Base-by-base conservation (phyloP, 164 flowering plant genomes). In the Cinnamomum chago region DNA sequence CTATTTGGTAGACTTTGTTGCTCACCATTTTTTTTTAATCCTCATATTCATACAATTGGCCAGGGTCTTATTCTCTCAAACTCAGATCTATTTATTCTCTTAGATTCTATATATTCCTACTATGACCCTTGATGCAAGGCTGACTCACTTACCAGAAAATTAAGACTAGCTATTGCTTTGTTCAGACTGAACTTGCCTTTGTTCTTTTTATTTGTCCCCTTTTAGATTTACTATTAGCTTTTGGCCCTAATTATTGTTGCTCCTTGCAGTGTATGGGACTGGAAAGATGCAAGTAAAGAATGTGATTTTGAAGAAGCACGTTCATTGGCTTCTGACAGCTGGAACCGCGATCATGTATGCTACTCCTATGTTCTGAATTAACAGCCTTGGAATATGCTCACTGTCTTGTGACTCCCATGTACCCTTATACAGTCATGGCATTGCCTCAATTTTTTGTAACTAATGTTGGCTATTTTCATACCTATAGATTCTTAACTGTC, bases 291-390 rank as follows among this genome's bases (percentile, higher is more conserved):
- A 65, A 80, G 68, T 47, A 77, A 76, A 75, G 90, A 83, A 79
- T 90, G 80, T 51, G 88, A 81, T 76, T 90, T 96, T 33, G 79
- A 84, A 76, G 89, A 92, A 73, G 95, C 98, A 77, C 96, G 98
- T 18, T 58, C 87, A 52, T 80, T 88, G 67, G 95, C 96, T 52
- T 93, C 99, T 70, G 79, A 89, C 5, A 86, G 88, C 81, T 93
- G 99, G 98, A 79, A 77, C 10, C 65, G 83, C 50, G 95, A 82
- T 78, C 87, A 86, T 75, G 98, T 93, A 83, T 71, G 89, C 71
- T 24, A 35, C 23, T 64, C 22, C 33, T 5, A 35, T 11, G 33
- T 47, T 33, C n/a, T 24, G 33, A 62, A 23, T 17, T 55, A 72
- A 13, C 23, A 14, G 2, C 25, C 55, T 12, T 27, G 24, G 22